phyloP scores from a whole-genome alignment of 495 filamentous ascomycete species.

The Parmelia sp. region DNA sequence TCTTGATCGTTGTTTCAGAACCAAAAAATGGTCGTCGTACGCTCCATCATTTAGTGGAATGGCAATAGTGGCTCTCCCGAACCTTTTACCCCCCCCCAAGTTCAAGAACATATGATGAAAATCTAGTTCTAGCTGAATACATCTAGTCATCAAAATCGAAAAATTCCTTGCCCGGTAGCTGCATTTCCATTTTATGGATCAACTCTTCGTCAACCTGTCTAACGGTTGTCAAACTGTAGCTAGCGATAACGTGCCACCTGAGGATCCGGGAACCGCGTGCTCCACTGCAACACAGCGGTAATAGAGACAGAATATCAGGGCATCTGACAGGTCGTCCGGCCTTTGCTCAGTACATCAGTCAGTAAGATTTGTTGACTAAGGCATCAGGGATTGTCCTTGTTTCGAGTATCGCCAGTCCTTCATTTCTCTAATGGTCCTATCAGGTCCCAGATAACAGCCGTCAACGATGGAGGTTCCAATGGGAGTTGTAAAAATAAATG shows the following conservation, averaged over 20 bases:
- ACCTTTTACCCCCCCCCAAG: neutral
- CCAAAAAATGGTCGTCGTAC: neutral
- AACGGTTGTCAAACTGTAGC: neutral
- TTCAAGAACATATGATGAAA: neutral
- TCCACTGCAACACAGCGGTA: neutral
- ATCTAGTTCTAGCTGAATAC: neutral
- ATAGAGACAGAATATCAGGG: neutral
- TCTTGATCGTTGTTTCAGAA: neutral
- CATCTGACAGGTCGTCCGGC: neutral
- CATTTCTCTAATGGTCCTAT: neutral
- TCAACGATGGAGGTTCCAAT: neutral
- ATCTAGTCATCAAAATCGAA: neutral
- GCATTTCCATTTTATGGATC: neutral
- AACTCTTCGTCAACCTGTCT: neutral
- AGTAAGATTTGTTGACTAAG: neutral
- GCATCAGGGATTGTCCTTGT: neutral
- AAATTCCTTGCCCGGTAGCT: neutral
- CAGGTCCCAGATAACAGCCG: neutral
- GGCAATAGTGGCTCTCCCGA: neutral
- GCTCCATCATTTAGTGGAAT: neutral
- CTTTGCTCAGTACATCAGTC: neutral
- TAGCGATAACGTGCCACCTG: neutral
- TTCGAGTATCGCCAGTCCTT: neutral
- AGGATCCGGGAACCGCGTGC: neutral
- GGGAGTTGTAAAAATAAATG: neutral